phyloP scores from a whole-genome alignment of 345 rosid genomes.

The Schrenkiella parvula region DNA sequence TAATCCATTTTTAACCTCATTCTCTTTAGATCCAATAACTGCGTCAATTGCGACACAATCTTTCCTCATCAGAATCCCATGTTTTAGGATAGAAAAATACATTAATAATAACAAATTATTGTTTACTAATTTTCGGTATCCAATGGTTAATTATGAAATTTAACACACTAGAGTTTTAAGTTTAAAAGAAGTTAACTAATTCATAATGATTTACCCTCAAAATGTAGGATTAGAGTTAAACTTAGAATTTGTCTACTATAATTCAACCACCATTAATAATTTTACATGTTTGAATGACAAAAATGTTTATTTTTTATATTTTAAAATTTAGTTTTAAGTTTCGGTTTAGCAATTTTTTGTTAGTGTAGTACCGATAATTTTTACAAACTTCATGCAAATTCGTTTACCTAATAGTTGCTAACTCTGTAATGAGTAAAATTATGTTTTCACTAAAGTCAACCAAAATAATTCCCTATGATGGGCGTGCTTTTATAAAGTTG shows the following conservation, averaged over 20 bases:
- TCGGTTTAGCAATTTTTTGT: too few relatives aligned
- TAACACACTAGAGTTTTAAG: not conserved
- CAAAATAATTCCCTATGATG: not conserved
- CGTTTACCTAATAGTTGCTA: not conserved
- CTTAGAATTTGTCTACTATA: too few relatives aligned
- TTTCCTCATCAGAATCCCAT: not conserved
- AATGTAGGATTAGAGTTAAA: too few relatives aligned
- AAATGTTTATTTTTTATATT: too few relatives aligned
- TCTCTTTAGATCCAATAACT: conserved; percentile 12
- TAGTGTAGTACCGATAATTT: too few relatives aligned
- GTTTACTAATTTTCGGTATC: not conserved
- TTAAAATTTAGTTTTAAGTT: too few relatives aligned
- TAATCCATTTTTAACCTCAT: conserved; percentile 10
- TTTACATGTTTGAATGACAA: too few relatives aligned
- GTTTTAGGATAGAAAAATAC: not conserved
- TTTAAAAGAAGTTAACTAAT: too few relatives aligned
- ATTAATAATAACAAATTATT: not conserved
- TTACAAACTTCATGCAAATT: not conserved
- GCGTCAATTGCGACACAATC: conserved; percentile 5
- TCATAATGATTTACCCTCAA: too few relatives aligned
- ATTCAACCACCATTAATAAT: too few relatives aligned
- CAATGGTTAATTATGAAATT: not conserved
- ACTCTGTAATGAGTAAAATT: not conserved
- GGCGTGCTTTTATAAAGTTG: not conserved
- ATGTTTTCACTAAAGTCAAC: not conserved